Conservation (phyloP, 306 rosid species). For the Sicyos edulis region DNA sequence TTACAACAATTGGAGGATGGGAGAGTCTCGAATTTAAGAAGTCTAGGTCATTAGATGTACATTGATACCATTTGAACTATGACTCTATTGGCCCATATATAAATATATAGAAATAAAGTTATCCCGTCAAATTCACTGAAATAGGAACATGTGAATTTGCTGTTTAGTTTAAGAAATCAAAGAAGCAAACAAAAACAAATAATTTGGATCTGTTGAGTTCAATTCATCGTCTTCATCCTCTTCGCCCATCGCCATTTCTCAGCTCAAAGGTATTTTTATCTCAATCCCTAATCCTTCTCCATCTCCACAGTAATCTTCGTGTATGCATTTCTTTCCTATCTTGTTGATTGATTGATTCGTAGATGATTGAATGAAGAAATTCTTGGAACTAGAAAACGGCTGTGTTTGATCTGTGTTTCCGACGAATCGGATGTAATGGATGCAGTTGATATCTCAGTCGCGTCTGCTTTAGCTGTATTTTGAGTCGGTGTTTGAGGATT, state of each 20-base stretch:
- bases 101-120: too few relatives aligned
- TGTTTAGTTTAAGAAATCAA: background rate
- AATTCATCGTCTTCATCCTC: slow-evolving; percentile 11
- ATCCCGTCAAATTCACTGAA: too few relatives aligned
- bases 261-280: background rate
- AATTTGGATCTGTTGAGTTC: slow-evolving; percentile 10
- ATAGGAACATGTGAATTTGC: slow-evolving; percentile 8
- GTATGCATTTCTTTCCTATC: background rate
- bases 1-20: too few relatives aligned
- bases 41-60: too few relatives aligned
- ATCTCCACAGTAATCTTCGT: background rate
- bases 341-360: background rate
- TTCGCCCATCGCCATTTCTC: slow-evolving; percentile 5
- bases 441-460: background rate
- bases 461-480: background rate
- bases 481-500: background rate
- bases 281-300: background rate
- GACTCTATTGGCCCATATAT: too few relatives aligned
- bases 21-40: too few relatives aligned
- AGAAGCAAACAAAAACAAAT: slow-evolving; percentile 10
- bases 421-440: background rate
- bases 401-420: background rate
- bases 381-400: background rate
- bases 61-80: too few relatives aligned
- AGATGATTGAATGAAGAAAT: background rate